Evolutionary conservation across 805 yeast species (phyloP).

Genomic region (Metschnikowia kunwiensis): DNA sequence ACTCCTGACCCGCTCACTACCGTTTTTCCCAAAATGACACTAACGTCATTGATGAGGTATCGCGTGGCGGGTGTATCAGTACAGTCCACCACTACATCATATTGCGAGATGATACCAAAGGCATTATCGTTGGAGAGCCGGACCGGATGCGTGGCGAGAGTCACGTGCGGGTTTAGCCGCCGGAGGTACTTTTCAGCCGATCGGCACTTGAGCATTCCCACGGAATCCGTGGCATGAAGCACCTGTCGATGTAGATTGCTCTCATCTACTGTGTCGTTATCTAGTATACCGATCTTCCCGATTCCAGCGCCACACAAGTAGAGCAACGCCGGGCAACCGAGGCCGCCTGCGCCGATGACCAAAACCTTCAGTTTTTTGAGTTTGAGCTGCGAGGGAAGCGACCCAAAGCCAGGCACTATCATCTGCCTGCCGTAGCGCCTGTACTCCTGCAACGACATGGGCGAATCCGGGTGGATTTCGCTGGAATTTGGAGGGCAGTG

Average conservation of each 20-base stretch:
- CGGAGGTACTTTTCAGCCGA: slow-evolving; percentile 62
- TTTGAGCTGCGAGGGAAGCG: slow-evolving; percentile 47
- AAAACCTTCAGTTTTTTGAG: slow-evolving; percentile 59
- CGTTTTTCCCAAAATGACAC: slow-evolving; percentile 64
- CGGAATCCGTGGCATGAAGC: slow-evolving; percentile 62
- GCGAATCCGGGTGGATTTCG: neutral
- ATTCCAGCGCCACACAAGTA: slow-evolving; percentile 88
- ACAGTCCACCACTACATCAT: slow-evolving; percentile 84
- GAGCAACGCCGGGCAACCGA: slow-evolving; percentile 87
- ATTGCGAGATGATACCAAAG: slow-evolving; percentile 54
- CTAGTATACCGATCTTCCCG: slow-evolving; percentile 82
- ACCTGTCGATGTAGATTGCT: slow-evolving; percentile 91
- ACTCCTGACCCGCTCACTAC: slow-evolving; percentile 91
- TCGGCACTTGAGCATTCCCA: slow-evolving; percentile 72
- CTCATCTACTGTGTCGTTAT: slow-evolving; percentile 76
- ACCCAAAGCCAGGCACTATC: slow-evolving; percentile 81
- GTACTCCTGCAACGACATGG: slow-evolving; percentile 60
- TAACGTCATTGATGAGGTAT: slow-evolving; percentile 81
- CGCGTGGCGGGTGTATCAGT: slow-evolving; percentile 90
- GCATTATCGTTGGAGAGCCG: slow-evolving; percentile 57
- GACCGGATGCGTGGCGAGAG: slow-evolving; percentile 48
- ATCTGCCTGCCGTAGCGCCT: slow-evolving; percentile 89
- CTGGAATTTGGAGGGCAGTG: no score
- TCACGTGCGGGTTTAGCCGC: slow-evolving; percentile 66
- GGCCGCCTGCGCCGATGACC: slow-evolving; percentile 95